Evolutionary conservation across 768 basidiomycete species (phyloP), one percentile per base, ranked within the genome.

Genomic region (Candolleomyces efflorescens): DNA sequence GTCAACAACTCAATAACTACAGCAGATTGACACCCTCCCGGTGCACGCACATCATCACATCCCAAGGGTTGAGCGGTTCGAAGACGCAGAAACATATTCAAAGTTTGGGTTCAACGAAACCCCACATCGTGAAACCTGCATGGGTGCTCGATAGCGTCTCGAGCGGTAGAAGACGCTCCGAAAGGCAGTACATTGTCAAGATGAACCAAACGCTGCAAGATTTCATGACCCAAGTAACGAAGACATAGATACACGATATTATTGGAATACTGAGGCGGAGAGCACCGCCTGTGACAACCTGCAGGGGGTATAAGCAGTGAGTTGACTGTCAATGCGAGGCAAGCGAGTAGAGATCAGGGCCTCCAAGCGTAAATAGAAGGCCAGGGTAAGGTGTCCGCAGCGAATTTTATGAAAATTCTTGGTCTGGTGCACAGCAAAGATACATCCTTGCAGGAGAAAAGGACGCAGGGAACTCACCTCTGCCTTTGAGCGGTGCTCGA

Each of bases 31-130:
- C 75, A 24, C 73, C 83, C 13, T 83, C 84, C 17, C 79, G 80
- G 10, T 86, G 86, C 47, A 93, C 92, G 6, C 92, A 94, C 67
- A 85, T 94, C 52, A 65, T 94, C 39, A 88, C 87, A 9, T 91
- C 90, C 5, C 82, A 83, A 61, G 80, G 79, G 54, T 75, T 92
- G 56, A 89, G 78, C 64, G 89, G 79, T 17, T 81, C 83, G 24
- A 93, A 93, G 70, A 86, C 81, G 2, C 83, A 92, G 58, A 83
- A 78, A 63, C 64, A 85, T 52, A 69, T 92, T 55, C 82, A 78
- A 18, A 68, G 73, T 22, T 84, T 81, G 63, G 74, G 73, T 32
- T 74, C 75, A 60, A 77, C 68, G 56, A 76, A 76, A 37, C 73
- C 76, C 6, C 78, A 87, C 55, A 80, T 93, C 55, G 89, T 93